These are phyloP conservation scores for Cucumis hystrix DNA, from an alignment of 306 rosid genomes.

Conservation along the genomic window DNA sequence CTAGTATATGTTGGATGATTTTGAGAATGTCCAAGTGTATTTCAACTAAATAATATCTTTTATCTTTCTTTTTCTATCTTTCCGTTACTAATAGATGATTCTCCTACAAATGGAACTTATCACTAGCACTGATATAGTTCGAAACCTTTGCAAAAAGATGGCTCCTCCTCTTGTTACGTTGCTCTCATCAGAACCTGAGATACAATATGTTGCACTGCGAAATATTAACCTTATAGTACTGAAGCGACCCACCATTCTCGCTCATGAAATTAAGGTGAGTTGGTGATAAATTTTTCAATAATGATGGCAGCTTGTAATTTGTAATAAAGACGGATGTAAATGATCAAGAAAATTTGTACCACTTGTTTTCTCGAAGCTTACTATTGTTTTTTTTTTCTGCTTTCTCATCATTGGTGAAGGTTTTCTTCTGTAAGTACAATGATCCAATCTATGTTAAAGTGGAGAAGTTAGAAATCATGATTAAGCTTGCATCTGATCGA, in stretches of 20 bases:
- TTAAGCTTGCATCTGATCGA: conserved; percentile 94
- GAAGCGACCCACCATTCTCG: conserved; percentile 94
- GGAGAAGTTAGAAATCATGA: conserved; percentile 98
- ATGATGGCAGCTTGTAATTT: conserved; percentile 2
- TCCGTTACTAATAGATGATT: conserved; percentile 60
- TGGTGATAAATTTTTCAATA: conserved; percentile 4
- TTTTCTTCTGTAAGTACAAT: conserved; percentile 97
- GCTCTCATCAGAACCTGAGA: conserved; percentile 98
- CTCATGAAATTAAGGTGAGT: conserved; percentile 94
- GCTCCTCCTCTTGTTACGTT: conserved; percentile 99
- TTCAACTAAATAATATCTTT: not conserved
- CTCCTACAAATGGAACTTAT: conserved; percentile 99
- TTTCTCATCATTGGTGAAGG: conserved; percentile 29
- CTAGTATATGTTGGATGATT: not conserved
- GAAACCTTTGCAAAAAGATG: conserved; percentile 99
- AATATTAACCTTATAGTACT: conserved; percentile 98
- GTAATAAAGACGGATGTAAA: not conserved
- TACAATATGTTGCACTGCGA: conserved; percentile 94
- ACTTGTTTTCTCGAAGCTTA: not conserved
- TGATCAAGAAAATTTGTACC: no score
- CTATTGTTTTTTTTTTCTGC: not conserved
- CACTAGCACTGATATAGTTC: conserved; percentile 85
- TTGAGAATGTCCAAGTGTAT: not conserved
- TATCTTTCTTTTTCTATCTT: conserved; percentile 11
- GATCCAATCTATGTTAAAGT: conserved; percentile 97